phyloP scores from a whole-genome alignment of 139 green algal species.

The Raphidocelis subcapitata region DNA sequence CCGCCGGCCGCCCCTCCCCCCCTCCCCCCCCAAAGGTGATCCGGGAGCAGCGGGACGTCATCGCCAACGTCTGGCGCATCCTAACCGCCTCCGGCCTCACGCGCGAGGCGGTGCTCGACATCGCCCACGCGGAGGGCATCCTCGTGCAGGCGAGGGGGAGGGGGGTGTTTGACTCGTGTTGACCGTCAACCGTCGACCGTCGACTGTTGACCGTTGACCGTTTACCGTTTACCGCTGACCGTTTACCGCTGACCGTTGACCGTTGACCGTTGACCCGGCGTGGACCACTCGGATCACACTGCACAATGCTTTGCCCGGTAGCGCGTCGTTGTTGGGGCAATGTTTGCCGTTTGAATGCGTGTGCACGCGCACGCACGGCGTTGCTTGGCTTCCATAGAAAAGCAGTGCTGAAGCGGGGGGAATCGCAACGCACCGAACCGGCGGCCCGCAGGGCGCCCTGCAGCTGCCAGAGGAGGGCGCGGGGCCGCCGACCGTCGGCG shows the following conservation, averaged over 20 bases:
- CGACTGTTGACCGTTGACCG: no score
- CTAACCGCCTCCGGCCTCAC: constrained; percentile 51
- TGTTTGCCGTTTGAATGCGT: no score
- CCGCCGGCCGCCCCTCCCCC: no score
- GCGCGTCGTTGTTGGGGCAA: no score
- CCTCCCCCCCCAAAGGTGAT: not conserved
- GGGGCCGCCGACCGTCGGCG: not conserved
- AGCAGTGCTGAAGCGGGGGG: not conserved
- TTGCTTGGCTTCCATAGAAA: not conserved
- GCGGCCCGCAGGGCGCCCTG: not conserved
- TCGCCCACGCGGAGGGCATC: constrained; percentile 49
- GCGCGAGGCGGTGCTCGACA: constrained; percentile 40
- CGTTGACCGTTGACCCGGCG: no score
- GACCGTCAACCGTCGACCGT: no score
- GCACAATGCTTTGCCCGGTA: no score
- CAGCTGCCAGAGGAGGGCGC: not conserved
- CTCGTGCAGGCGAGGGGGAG: constrained; percentile 38
- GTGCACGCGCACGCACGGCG: no score
- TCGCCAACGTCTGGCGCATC: constrained; percentile 68
- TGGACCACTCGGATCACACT: no score
- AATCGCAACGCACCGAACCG: not conserved
- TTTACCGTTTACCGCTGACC: no score
- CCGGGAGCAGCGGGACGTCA: constrained; percentile 61
- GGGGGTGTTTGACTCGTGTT: no score
- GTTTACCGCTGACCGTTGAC: no score